These are phyloP conservation scores for Vitis cinerea DNA, from an alignment of 164 flowering plant genomes.

Conservation along the genomic window DNA sequence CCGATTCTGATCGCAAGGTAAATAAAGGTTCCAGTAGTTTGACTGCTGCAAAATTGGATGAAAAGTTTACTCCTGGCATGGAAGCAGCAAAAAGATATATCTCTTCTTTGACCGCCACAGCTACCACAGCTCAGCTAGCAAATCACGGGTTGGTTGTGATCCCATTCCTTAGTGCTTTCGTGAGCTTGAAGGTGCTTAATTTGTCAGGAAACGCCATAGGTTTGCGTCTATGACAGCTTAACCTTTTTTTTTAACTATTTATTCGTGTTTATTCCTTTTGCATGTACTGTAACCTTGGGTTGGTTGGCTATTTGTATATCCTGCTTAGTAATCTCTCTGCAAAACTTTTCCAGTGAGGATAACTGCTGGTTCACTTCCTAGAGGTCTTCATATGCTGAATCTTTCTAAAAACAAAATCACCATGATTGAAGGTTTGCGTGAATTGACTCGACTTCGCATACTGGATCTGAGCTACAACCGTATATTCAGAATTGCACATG, in stretches of 20 bases:
- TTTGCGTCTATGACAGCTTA: constrained; percentile 21
- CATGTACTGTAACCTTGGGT: not conserved
- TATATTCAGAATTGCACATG: constrained; percentile 82
- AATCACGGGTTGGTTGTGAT: constrained; percentile 84
- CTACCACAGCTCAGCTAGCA: constrained; percentile 78
- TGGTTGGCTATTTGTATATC: not conserved
- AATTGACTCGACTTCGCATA: constrained; percentile 80
- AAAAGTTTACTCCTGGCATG: constrained; percentile 53
- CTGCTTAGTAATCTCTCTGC: constrained; percentile 7
- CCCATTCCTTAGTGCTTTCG: constrained; percentile 82
- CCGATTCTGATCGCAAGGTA: constrained; percentile 22
- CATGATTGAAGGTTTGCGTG: constrained; percentile 88
- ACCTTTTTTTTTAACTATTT: not conserved
- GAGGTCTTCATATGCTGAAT: constrained; percentile 85
- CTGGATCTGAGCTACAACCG: constrained; percentile 92
- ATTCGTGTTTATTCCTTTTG: not conserved
- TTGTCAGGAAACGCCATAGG: constrained; percentile 89
- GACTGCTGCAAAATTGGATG: constrained; percentile 38
- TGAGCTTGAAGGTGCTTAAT: constrained; percentile 69
- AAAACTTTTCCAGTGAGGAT: constrained; percentile 58
- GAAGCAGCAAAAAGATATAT: constrained; percentile 77
- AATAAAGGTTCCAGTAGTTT: constrained; percentile 26
- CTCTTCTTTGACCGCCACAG: constrained; percentile 60
- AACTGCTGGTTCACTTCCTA: constrained; percentile 93
- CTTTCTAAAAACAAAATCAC: constrained; percentile 81